Evolutionary conservation across 805 yeast genomes (phyloP).

Genomic region (Schizosaccharomyces lindneri): DNA sequence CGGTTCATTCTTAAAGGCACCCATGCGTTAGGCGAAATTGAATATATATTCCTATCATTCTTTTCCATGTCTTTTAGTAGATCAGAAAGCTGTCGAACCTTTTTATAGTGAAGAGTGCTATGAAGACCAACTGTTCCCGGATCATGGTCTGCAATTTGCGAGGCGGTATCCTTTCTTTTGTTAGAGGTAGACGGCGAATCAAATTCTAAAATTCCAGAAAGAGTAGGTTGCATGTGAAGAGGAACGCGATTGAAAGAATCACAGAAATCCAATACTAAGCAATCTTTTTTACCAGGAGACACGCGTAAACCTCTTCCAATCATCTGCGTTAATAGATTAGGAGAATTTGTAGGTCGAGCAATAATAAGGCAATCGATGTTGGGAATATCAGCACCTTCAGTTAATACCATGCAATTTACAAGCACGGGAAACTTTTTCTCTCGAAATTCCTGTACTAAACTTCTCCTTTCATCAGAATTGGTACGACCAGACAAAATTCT

Average conservation of each 20-base stretch:
- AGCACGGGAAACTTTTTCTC: conserved; percentile 42
- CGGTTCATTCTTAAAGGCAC: background rate
- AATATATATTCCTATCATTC: background rate
- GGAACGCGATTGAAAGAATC: background rate
- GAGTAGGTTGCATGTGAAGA: background rate
- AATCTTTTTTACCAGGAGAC: conserved; percentile 32
- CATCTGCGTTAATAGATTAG: conserved; percentile 57
- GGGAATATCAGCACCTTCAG: conserved; percentile 90
- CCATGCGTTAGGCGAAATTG: background rate
- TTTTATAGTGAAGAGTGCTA: background rate
- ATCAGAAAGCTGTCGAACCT: background rate
- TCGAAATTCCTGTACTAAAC: conserved; percentile 31
- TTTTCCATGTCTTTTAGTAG: background rate
- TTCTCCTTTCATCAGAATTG: conserved; percentile 23
- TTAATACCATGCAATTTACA: conserved; percentile 70
- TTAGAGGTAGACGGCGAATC: too few species aligned
- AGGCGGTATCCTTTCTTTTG: background rate
- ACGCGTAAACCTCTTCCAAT: conserved; percentile 67
- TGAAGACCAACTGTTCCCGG: background rate
- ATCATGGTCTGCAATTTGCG: background rate
- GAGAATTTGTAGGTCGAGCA: conserved; percentile 60
- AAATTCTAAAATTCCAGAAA: background rate
- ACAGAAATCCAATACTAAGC: conserved; percentile 52
- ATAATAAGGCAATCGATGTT: conserved; percentile 57
- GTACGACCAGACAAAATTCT: conserved; percentile 50